A percentile compares a stretch with the other conserved stretches of the same genome.
Evolutionary conservation across 371 early-diverging fungal species (phyloP).

Genomic region (Mortierella sp.): DNA sequence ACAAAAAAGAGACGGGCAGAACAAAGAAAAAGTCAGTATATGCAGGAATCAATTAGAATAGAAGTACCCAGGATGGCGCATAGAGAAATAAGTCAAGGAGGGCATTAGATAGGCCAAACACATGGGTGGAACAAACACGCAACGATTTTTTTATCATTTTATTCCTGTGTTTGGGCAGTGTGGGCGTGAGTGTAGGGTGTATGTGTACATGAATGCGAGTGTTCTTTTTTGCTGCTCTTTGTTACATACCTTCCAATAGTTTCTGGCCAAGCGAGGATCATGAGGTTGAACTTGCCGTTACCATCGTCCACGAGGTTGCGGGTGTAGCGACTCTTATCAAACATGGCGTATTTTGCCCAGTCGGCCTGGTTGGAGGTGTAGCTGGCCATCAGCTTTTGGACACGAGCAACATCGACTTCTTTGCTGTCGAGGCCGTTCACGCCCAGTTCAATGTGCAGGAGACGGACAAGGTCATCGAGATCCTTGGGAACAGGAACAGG

Average conservation of each 20-base stretch:
- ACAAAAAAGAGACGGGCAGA: neutral
- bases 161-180: neutral
- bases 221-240: neutral
- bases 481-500: slow-evolving; percentile 53
- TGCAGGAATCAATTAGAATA: slow-evolving; percentile 3
- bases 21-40: slow-evolving; percentile 6
- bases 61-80: neutral
- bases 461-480: slow-evolving; percentile 63
- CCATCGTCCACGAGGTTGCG: slow-evolving; percentile 94
- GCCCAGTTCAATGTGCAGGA: slow-evolving; percentile 66
- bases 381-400: slow-evolving; percentile 74
- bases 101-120: slow-evolving; percentile 8
- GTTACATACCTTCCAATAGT: slow-evolving; percentile 75
- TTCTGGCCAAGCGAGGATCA: slow-evolving; percentile 92
- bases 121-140: slow-evolving; percentile 14
- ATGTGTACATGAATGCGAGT: neutral
- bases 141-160: neutral
- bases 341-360: slow-evolving; percentile 85
- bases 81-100: neutral
- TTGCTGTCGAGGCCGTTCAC: slow-evolving; percentile 71
- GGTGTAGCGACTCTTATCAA: slow-evolving; percentile 85
- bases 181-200: neutral
- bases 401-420: slow-evolving; percentile 69
- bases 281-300: slow-evolving; percentile 94
- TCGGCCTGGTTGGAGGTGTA: slow-evolving; percentile 78